Conservation (phyloP, 2,329 filamentous ascomycete species). For the Xylariaceae sp. region DNA sequence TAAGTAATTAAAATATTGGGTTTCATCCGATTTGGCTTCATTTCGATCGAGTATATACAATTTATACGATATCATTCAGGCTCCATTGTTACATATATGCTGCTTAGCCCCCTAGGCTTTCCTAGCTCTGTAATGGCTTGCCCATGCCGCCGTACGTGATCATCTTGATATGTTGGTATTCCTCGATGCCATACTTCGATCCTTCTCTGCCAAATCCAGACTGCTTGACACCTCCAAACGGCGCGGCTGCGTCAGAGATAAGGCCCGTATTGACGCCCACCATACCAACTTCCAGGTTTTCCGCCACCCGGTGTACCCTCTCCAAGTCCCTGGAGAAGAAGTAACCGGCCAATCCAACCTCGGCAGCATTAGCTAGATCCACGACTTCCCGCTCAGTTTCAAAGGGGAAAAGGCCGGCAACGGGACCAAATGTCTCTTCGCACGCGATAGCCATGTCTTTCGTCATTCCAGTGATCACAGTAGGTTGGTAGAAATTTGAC, state of each 20-base stretch:
- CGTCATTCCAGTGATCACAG: conserved; percentile 87
- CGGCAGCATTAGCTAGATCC: conserved; percentile 77
- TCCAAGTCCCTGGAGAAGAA: conserved; percentile 78
- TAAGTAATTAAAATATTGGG: no score
- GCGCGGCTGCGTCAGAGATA: conserved; percentile 63
- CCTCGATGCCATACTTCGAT: conserved; percentile 76
- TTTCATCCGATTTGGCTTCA: no score
- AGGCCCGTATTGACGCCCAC: conserved; percentile 82
- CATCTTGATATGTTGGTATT: conserved; percentile 78
- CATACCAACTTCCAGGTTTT: conserved; percentile 84
- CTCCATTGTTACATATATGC: background rate
- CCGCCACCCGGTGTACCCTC: conserved; percentile 67
- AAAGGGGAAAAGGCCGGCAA: conserved; percentile 89
- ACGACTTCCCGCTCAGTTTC: conserved; percentile 89
- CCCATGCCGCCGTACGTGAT: conserved; percentile 61
- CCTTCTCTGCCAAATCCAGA: conserved; percentile 83
- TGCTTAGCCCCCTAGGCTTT: background rate
- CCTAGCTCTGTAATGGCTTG: conserved; percentile 57
- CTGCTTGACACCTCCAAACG: conserved; percentile 83
- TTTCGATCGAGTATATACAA: background rate
- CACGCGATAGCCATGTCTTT: conserved; percentile 81
- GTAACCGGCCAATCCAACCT: conserved; percentile 92
- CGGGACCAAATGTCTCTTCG: conserved; percentile 96
- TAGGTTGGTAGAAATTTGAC: conserved; percentile 86
- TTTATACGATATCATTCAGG: conserved; percentile 52